Percentiles rank a stretch among this genome's conserved stretches.
Evolutionary conservation across 2,329 filamentous ascomycete genomes (phyloP).

Genomic region (Alternaria incomplexa): DNA sequence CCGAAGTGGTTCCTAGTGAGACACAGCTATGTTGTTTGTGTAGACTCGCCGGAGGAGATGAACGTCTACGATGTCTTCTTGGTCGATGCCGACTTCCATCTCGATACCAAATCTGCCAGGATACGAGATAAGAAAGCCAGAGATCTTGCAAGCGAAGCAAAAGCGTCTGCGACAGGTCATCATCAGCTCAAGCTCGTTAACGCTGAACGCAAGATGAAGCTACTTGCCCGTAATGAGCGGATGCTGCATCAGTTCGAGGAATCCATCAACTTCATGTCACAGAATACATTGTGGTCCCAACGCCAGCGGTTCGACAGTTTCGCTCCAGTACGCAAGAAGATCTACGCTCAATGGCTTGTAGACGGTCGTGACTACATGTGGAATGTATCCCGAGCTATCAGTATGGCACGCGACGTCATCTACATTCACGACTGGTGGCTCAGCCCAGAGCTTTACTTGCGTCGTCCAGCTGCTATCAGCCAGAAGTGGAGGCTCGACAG

Average conservation of each 20-base stretch:
- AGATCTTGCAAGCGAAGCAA: conserved; percentile 69
- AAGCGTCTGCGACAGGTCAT: conserved; percentile 70
- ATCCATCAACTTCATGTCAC: conserved; percentile 85
- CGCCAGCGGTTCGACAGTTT: conserved; percentile 91
- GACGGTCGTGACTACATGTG: conserved; percentile 99
- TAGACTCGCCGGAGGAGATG: conserved; percentile 98
- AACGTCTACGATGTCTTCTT: conserved; percentile 98
- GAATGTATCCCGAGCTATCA: conserved; percentile 96
- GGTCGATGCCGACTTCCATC: conserved; percentile 86
- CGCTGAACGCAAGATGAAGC: conserved; percentile 87
- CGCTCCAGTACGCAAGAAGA: conserved; percentile 83
- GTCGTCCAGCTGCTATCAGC: conserved; percentile 90
- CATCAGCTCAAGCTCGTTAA: conserved; percentile 90
- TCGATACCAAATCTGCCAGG: conserved; percentile 71
- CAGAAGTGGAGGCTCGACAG: conserved; percentile 97
- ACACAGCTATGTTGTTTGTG: conserved; percentile 95
- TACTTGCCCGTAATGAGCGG: conserved; percentile 89
- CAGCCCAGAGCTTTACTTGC: conserved; percentile 93
- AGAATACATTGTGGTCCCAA: conserved; percentile 80
- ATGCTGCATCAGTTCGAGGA: conserved; percentile 92
- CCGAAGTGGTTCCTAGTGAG: conserved; percentile 98
- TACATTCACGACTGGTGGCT: conserved; percentile 99
- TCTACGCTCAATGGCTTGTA: conserved; percentile 95
- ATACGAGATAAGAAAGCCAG: conserved; percentile 61
- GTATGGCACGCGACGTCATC: conserved; percentile 95